Evolutionary conservation across 129 eudicot genomes (phyloP).

Genomic region (Pseudognaphalium luteoalbum): DNA sequence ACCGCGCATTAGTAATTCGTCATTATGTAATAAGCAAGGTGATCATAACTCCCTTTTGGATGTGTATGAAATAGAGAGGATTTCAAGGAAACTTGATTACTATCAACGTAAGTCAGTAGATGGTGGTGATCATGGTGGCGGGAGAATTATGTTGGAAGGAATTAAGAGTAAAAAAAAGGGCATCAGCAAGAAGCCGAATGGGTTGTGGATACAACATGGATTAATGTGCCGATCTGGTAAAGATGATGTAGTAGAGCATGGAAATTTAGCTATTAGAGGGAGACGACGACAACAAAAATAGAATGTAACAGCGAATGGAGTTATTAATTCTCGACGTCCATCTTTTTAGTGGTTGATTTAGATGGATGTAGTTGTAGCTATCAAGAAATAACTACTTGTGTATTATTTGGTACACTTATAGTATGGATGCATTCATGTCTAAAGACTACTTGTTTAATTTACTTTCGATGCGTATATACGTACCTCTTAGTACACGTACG

Average conservation of each 20-base stretch:
- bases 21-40: slow-evolving; percentile 13
- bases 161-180: slow-evolving; percentile 15
- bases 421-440: not conserved
- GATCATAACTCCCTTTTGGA: slow-evolving; percentile 48
- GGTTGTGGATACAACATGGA: slow-evolving; percentile 39
- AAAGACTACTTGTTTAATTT: not conserved
- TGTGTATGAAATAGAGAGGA: slow-evolving; percentile 54
- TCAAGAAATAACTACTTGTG: not conserved
- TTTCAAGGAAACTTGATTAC: slow-evolving; percentile 45
- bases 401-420: not conserved
- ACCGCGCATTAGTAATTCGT: not conserved
- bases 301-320: not conserved
- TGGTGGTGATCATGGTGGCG: slow-evolving; percentile 23
- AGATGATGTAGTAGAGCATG: slow-evolving; percentile 41
- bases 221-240: slow-evolving; percentile 43
- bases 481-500: not conserved
- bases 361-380: slow-evolving; percentile 5
- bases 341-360: slow-evolving; percentile 9
- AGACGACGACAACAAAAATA: not conserved
- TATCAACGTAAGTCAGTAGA: slow-evolving; percentile 14
- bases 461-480: not conserved
- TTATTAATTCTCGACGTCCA: not conserved
- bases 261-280: not conserved
- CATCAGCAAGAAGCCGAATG: slow-evolving; percentile 18
- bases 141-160: slow-evolving; percentile 25